A percentile compares a stretch with the other conserved stretches of the same genome.
Conservation (phyloP, 352 stramenopile species). For the Phytophthora pini region DNA sequence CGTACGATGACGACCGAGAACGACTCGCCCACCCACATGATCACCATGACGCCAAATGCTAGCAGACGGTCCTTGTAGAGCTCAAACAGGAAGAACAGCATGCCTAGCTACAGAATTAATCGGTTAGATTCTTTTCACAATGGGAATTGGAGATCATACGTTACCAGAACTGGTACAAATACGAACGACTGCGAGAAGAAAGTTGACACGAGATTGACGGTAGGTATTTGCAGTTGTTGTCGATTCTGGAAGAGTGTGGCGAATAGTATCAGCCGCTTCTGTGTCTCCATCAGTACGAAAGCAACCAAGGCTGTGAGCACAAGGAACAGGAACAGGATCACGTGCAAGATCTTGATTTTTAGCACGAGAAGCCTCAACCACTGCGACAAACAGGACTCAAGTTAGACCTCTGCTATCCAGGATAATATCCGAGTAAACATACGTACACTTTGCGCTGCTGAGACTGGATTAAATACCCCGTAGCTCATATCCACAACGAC, state of each 20-base stretch:
- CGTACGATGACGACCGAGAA: conserved; percentile 92
- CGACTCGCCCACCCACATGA: conserved; percentile 91
- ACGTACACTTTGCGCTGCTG: conserved; percentile 42
- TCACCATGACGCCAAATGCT: conserved; percentile 88
- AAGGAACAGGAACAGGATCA: conserved; percentile 95
- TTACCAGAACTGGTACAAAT: conserved; percentile 93
- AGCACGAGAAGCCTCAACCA: conserved; percentile 53
- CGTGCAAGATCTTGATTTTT: conserved; percentile 92
- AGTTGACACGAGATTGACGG: conserved; percentile 80
- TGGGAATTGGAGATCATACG: not conserved
- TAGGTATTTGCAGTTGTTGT: conserved; percentile 71
- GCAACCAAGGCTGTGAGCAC: conserved; percentile 92
- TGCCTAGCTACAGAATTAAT: conserved; percentile 72
- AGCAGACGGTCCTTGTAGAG: conserved; percentile 94
- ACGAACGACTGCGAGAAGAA: conserved; percentile 94
- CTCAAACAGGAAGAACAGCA: conserved; percentile 97
- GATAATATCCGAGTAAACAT: not conserved
- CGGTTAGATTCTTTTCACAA: not conserved
- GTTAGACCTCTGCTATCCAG: conserved; percentile 1
- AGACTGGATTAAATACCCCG: conserved; percentile 55
- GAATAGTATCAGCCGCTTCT: conserved; percentile 94
- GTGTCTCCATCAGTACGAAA: conserved; percentile 94
- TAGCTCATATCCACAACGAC: conserved; percentile 77
- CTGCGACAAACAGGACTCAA: conserved; percentile 12
- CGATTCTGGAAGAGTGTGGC: conserved; percentile 90